Evolutionary conservation across 2,329 filamentous ascomycete genomes (phyloP), one percentile per base, ranked within the genome.

Genomic region (Fusarium begoniae): DNA sequence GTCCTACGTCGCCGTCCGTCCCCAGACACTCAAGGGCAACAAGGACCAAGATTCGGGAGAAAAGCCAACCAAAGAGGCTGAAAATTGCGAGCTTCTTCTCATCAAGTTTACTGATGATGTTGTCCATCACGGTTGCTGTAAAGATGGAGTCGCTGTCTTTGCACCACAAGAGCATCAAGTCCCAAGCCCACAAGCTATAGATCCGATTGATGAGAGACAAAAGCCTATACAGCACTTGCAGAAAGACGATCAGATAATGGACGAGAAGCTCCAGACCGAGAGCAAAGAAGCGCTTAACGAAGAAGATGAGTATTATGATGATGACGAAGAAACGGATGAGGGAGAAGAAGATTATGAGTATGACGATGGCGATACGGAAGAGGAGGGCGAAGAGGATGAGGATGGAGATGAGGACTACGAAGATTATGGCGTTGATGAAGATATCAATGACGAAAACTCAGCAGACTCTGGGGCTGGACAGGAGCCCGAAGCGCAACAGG

Each of bases 21-120:
- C 20, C 20, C 38, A 22, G 20, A 41, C 13, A 6, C 13, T 20
- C 38, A 41, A 22, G 2, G 38, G 20, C 20, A 20, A 12, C 38
- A 22, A 11, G 22, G 6, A 38, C 37, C 37, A 38, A 18, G 17
- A 38, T 38, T 38, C 5, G 0, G 18, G 2, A 38, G 37, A 38
- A 38, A 10, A 0, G 8, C 2, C 37, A 38, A 8, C 2, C 17
- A 3, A 3, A 38, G 17, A 1, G 2, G 5, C 38, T 40, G 10
- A 13, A 22, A 7, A 40, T 11, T 40, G 38, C 38, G 38, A 40
- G 12, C 20, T 22, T 22, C 40, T 9, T 6, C 40, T 41, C 13
- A 22, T 41, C 40, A 9, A 41, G 40, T n/a, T 41, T 12, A 22
- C 38, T 14, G 20, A 22, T 41, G 38, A 20, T 14, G 12, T 41